Percentiles rank a stretch among this genome's conserved stretches.
Evolutionary conservation across 1,284 basidiomycete species (phyloP).

Genomic region (Leucoagaricus sp.): DNA sequence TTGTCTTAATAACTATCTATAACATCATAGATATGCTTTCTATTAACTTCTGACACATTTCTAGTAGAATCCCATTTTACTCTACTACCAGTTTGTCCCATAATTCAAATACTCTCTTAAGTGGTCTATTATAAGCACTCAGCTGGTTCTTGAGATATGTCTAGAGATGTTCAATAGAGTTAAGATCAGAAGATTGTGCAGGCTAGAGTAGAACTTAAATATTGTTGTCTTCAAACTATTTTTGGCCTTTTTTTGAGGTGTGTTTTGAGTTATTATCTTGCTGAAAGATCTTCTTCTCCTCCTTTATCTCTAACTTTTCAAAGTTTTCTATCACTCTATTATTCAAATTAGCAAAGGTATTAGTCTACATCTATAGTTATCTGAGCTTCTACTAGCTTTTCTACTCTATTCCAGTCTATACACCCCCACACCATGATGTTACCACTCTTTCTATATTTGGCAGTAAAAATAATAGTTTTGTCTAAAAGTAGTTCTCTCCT

Average conservation of each 20-base stretch:
- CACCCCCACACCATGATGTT: no score
- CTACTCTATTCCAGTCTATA: no score
- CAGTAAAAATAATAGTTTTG: no score
- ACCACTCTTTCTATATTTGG: no score
- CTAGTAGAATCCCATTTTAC: no score
- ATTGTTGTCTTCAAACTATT: slow-evolving; percentile 29
- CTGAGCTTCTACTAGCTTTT: no score
- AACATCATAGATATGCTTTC: no score
- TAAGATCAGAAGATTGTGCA: slow-evolving; percentile 36
- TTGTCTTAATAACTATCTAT: no score
- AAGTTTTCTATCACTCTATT: slow-evolving; percentile 26
- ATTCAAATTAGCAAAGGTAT: slow-evolving; percentile 32
- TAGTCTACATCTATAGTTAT: slow-evolving; percentile 30
- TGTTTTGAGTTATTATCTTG: slow-evolving; percentile 35
- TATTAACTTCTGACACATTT: no score
- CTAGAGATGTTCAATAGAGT: slow-evolving; percentile 40
- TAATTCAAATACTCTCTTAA: neutral
- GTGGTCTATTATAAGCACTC: slow-evolving; percentile 22
- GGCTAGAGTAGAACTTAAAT: slow-evolving; percentile 30
- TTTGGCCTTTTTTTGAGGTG: slow-evolving; percentile 22
- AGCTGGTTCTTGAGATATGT: slow-evolving; percentile 20
- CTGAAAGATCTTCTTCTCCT: slow-evolving; percentile 31
- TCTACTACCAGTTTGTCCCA: no score
- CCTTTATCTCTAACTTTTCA: slow-evolving; percentile 13
- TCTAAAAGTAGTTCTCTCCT: no score